Evolutionary conservation across 768 basidiomycete species (phyloP).

Genomic region (Termitomyces sp.): DNA sequence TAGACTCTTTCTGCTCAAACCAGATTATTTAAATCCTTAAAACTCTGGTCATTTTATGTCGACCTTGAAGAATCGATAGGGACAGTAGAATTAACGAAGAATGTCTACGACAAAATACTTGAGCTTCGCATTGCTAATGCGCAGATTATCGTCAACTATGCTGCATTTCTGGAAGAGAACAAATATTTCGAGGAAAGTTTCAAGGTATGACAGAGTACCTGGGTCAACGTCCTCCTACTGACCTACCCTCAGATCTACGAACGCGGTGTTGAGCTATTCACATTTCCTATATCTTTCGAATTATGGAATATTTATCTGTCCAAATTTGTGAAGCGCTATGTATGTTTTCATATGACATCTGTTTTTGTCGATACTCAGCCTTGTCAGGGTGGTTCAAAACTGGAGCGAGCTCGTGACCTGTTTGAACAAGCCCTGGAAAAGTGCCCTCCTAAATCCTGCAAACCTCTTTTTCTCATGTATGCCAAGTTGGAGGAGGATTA

Average conservation of each 20-base stretch:
- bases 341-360: constrained; percentile 32
- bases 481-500: constrained; percentile 93
- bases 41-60: constrained; percentile 98
- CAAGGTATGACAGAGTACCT: constrained; percentile 51
- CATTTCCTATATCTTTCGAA: constrained; percentile 97
- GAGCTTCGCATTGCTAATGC: constrained; percentile 97
- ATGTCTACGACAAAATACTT: constrained; percentile 93
- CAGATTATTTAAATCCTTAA: constrained; percentile 94
- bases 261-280: constrained; percentile 94
- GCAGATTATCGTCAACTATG: constrained; percentile 96
- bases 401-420: constrained; percentile 94
- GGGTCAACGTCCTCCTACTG: constrained; percentile 1
- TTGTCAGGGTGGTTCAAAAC: constrained; percentile 78
- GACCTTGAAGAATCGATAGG: constrained; percentile 98
- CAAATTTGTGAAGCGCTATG: constrained; percentile 96
- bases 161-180: constrained; percentile 95
- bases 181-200: constrained; percentile 98
- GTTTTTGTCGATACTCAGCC: not conserved
- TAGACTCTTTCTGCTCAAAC: constrained; percentile 82
- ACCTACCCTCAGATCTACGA: constrained; percentile 70
- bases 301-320: constrained; percentile 99
- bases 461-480: constrained; percentile 94
- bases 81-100: constrained; percentile 85
- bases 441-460: constrained; percentile 92
- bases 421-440: constrained; percentile 98